phyloP scores from a whole-genome alignment of 768 basidiomycete species.

The Lentinula lateritia region DNA sequence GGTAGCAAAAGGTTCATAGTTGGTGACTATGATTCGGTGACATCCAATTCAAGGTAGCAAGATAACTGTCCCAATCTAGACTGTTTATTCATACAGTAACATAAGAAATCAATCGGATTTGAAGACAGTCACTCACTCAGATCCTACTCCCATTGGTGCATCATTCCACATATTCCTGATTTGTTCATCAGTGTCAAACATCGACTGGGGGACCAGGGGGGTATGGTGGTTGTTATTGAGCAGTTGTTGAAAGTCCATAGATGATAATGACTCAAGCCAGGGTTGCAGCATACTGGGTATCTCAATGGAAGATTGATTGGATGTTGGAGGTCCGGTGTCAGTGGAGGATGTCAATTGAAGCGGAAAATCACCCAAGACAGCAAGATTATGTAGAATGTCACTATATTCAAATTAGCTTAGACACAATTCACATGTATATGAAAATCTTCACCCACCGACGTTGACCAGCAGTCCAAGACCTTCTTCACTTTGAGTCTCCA shows the following conservation, averaged over 20 bases:
- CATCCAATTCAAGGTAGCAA: neutral
- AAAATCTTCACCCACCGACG: neutral
- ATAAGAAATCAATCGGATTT: neutral
- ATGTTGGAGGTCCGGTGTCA: neutral
- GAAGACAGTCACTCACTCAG: neutral
- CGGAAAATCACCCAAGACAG: neutral
- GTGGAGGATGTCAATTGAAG: neutral
- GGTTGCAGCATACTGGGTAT: too few species aligned
- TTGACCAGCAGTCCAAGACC: neutral
- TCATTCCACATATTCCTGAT: slow-evolving; percentile 3
- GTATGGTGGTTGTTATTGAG: neutral
- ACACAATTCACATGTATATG: neutral
- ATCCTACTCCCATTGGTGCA: slow-evolving; percentile 1
- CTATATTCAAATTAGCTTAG: neutral
- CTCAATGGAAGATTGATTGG: neutral
- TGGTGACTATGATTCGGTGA: neutral
- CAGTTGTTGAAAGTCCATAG: neutral
- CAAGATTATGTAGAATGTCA: neutral
- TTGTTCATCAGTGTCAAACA: neutral
- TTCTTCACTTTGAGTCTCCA: neutral
- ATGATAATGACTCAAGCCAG: neutral
- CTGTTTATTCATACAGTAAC: neutral
- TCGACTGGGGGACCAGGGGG: neutral
- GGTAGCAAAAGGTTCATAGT: neutral
- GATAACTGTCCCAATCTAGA: neutral